A percentile compares a stretch with the other conserved stretches of the same genome.
Conservation (phyloP, 805 yeast genomes). For the Teunomyces cretensis region DNA sequence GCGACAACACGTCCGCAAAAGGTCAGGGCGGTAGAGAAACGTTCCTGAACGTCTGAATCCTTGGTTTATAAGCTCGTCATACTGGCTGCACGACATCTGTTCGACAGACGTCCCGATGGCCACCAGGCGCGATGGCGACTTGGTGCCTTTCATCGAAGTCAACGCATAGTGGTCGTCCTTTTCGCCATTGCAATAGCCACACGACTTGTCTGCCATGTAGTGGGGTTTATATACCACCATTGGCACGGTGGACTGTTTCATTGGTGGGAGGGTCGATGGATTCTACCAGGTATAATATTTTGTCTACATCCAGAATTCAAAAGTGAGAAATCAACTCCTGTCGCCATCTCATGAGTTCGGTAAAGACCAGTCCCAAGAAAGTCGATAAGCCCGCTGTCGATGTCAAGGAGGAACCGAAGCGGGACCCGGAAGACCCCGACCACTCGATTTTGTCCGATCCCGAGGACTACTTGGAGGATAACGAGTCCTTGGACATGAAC, state of each 20-base stretch:
- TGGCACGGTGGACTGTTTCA: not conserved
- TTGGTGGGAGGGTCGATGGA: not conserved
- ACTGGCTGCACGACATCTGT: conserved; percentile 49
- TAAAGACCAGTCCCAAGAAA: conserved; percentile 14
- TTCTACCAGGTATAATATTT: not conserved
- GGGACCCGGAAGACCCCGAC: conserved; percentile 16
- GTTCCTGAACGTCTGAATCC: conserved; percentile 82
- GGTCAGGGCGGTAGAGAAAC: conserved; percentile 64
- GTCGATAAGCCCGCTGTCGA: conserved; percentile 1
- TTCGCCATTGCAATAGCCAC: conserved; percentile 7
- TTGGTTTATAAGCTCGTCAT: conserved; percentile 63
- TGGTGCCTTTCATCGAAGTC: conserved; percentile 26
- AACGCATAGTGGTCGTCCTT: conserved; percentile 41
- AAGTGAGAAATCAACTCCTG: conserved; percentile 2
- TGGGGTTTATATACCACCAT: not conserved
- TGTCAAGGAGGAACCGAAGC: conserved; percentile 3
- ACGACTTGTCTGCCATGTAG: not conserved
- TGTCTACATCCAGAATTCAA: not conserved
- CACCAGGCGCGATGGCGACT: conserved; percentile 19
- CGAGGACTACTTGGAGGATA: conserved; percentile 46
- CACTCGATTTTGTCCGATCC: conserved; percentile 43
- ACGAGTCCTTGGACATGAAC: conserved; percentile 80
- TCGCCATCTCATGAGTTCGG: conserved; percentile 8
- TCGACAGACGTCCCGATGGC: conserved; percentile 42
- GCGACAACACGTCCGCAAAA: conserved; percentile 73